Percentiles rank a stretch among this genome's conserved stretches.
Conservation (phyloP, 768 basidiomycete genomes). For the Serendipita sp. region DNA sequence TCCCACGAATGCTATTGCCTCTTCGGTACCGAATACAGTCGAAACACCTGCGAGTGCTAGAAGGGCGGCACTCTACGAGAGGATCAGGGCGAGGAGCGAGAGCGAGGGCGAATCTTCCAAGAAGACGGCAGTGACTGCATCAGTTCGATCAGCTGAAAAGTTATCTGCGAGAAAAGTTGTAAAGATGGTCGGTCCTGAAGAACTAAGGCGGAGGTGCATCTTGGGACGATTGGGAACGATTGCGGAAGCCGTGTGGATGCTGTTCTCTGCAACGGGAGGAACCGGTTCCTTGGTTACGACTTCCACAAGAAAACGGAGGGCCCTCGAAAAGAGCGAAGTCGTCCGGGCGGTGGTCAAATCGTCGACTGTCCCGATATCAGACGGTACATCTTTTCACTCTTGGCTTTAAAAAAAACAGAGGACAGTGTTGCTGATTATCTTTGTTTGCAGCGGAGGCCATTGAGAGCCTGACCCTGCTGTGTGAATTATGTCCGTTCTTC, state of each 20-base stretch:
- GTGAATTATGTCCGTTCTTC: conserved; percentile 66
- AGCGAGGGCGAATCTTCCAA: conserved; percentile 4
- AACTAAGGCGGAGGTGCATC: conserved; percentile 56
- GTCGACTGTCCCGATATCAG: conserved; percentile 62
- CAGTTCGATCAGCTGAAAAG: conserved; percentile 17
- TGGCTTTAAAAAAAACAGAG: background rate
- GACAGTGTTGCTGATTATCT: background rate
- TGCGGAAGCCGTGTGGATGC: conserved; percentile 83
- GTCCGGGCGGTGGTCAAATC: conserved; percentile 57
- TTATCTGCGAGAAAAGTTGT: conserved; percentile 40
- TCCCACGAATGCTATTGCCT: background rate
- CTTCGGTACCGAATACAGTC: background rate
- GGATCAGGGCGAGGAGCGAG: conserved; percentile 25
- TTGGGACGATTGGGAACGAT: conserved; percentile 62
- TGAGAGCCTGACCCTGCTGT: conserved; percentile 52
- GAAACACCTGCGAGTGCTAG: conserved; percentile 33
- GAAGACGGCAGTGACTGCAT: conserved; percentile 5
- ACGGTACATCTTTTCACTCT: conserved; percentile 10
- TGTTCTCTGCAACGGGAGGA: conserved; percentile 48
- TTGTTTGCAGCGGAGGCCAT: conserved; percentile 40
- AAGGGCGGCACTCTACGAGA: conserved; percentile 65
- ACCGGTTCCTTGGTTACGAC: conserved; percentile 34
- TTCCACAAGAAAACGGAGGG: conserved; percentile 49
- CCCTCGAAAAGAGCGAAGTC: conserved; percentile 51
- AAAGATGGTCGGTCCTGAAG: conserved; percentile 58